Base-by-base conservation (phyloP, 306 rosid genomes). In the Coriaria nepalensis region DNA sequence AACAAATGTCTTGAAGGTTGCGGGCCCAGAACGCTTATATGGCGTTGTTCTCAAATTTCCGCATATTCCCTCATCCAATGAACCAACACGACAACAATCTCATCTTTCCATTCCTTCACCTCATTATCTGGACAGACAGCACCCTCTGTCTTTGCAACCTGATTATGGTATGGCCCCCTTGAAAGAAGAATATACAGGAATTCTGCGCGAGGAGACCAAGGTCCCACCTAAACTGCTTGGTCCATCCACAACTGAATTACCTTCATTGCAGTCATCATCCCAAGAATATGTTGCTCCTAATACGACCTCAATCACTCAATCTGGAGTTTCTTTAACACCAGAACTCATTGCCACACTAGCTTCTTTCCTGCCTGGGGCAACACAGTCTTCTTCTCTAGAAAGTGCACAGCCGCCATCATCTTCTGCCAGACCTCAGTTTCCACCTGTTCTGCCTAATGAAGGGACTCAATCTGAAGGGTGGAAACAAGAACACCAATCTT, bases 1-100 rank as follows among this genome's bases (percentile, higher is more conserved):
- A 55, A 78, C 86, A 39, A 66, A 74, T 14, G 83, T 92, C 55
- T 72, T 92, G 79, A 92, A 92, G 76, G 86, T 92, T 41, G 37
- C 70, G 0, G 99, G 99, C 43, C 99, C 99, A 39, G 94, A 92
- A 60, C 96, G 99, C 47, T 68, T 92, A 7, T 92, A 92, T 74
- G 99, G 99, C 20, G 94, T 92, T 41, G 93, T 92, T 70, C 99
- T 92, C 32, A 86, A 78, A 79, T 86, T 92, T 78, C 77, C 99
- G 10, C 82, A 65, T 51, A 68, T 58, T 47, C 62, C 93, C 56
- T 20, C 29, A 20, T 52, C 57, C 46, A 68, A 55, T 43, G 68
- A 71, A 41, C 63, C 88, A 10, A 41, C 62, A 66, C 93, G 70
- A 44, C 87, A 71, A 47, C 72, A 78, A 20, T 36, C 77, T 0